A percentile compares a stretch with the other conserved stretches of the same genome.
Evolutionary conservation across 2,329 filamentous ascomycete species (phyloP).

Genomic region (Lithohypha guttulata): DNA sequence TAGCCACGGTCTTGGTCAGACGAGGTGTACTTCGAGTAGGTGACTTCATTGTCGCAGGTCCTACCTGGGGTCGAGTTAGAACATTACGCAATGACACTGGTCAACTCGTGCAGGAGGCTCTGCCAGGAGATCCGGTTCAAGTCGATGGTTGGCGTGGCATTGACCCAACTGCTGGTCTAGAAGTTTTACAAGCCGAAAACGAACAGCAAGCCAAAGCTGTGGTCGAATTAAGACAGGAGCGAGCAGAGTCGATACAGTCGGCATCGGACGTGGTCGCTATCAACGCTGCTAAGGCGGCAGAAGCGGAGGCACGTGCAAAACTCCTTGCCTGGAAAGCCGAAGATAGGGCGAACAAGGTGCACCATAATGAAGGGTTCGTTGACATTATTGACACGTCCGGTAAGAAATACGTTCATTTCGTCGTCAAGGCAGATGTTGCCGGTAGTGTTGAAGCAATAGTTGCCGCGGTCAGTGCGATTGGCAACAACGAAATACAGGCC

Average conservation of each 20-base stretch:
- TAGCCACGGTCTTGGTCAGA: slow-evolving; percentile 79
- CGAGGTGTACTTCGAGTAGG: slow-evolving; percentile 74
- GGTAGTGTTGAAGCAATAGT: slow-evolving; percentile 87
- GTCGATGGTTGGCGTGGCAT: slow-evolving; percentile 82
- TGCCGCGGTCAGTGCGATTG: slow-evolving; percentile 64
- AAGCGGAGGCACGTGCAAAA: slow-evolving; percentile 41
- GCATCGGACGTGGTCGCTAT: slow-evolving; percentile 65
- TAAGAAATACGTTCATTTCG: slow-evolving; percentile 55
- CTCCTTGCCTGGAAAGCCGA: slow-evolving; percentile 33
- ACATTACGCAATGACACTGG: slow-evolving; percentile 78
- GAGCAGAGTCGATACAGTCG: slow-evolving; percentile 55
- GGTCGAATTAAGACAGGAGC: slow-evolving; percentile 63
- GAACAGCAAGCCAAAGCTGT: slow-evolving; percentile 72
- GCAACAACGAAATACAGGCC: slow-evolving; percentile 72
- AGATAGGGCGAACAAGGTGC: slow-evolving; percentile 11
- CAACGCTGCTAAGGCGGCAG: slow-evolving; percentile 55
- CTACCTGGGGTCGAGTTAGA: slow-evolving; percentile 78
- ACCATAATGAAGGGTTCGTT: slow-evolving; percentile 24
- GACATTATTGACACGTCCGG: slow-evolving; percentile 29
- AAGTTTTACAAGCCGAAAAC: slow-evolving; percentile 69
- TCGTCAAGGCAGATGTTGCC: slow-evolving; percentile 85
- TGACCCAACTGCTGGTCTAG: slow-evolving; percentile 73
- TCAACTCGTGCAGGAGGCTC: slow-evolving; percentile 56
- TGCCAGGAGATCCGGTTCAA: slow-evolving; percentile 82
- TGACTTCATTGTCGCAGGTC: slow-evolving; percentile 76